Conservation (phyloP, 2,329 filamentous ascomycete species). For the Penicillium sp. region DNA sequence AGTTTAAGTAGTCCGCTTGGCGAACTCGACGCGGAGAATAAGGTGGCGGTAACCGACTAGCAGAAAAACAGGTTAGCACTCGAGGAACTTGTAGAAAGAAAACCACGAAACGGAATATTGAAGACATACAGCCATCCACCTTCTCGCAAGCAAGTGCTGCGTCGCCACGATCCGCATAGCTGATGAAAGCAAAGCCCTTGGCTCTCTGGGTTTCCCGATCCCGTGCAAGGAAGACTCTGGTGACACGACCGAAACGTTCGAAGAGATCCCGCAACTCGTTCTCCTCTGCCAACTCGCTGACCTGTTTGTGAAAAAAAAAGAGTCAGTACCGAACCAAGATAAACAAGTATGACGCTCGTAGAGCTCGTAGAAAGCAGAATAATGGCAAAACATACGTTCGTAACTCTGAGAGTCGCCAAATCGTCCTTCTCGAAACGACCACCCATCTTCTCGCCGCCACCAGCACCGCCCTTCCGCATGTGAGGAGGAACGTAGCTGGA, state of each 20-base stretch:
- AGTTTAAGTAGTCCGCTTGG: conserved; percentile 47
- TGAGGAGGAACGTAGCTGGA: conserved; percentile 94
- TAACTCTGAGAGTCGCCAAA: conserved; percentile 91
- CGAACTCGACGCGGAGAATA: conserved; percentile 55
- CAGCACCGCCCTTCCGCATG: conserved; percentile 67
- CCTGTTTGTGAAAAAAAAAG: conserved; percentile 51
- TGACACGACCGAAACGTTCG: conserved; percentile 94
- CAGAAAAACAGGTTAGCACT: conserved; percentile 27
- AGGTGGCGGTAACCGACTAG: conserved; percentile 54
- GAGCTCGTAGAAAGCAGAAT: neutral
- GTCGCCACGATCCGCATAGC: conserved; percentile 85
- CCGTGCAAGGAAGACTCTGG: conserved; percentile 95
- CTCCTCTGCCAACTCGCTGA: conserved; percentile 97
- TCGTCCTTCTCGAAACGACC: conserved; percentile 97
- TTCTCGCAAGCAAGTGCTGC: conserved; percentile 91
- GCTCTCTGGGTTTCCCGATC: conserved; percentile 93
- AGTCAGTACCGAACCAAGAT: conserved; percentile 10
- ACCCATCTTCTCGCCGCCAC: conserved; percentile 75
- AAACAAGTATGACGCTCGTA: neutral
- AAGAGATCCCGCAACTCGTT: conserved; percentile 95
- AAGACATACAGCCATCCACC: conserved; percentile 82
- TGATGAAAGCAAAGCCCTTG: conserved; percentile 99
- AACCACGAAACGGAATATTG: neutral
- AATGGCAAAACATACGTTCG: conserved; percentile 70
- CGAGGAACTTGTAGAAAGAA: neutral